A percentile compares a stretch with the other conserved stretches of the same genome.
Evolutionary conservation across 202 grass and related monocot species (phyloP).

Genomic region (Setaria viridis): DNA sequence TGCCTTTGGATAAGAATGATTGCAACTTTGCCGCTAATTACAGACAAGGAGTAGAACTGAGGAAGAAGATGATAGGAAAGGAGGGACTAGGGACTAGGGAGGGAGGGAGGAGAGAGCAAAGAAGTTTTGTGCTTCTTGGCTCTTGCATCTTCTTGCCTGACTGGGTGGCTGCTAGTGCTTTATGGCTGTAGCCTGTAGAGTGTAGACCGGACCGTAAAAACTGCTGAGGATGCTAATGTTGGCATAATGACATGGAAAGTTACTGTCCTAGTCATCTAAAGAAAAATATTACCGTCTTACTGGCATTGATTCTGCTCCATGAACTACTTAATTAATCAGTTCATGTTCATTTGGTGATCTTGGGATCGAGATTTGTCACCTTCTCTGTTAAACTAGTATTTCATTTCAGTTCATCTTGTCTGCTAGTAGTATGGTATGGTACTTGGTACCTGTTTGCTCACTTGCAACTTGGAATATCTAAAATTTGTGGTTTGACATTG

Average conservation of each 20-base stretch:
- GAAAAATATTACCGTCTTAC: background rate
- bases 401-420: conserved; percentile 22
- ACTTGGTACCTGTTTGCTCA: background rate
- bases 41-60: background rate
- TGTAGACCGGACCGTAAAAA: background rate
- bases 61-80: background rate
- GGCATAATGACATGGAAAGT: conserved; percentile 26
- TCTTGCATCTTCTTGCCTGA: background rate
- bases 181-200: background rate
- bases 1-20: conserved; percentile 41
- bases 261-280: background rate
- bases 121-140: background rate
- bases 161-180: background rate
- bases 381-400: conserved; percentile 30
- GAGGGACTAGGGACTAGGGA: background rate
- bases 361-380: conserved; percentile 9
- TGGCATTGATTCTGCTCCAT: background rate
- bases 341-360: background rate
- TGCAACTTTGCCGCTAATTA: conserved; percentile 11
- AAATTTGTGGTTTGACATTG: conserved; percentile 43
- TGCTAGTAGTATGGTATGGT: background rate
- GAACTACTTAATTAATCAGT: background rate
- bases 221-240: background rate
- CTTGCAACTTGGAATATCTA: conserved; percentile 40
- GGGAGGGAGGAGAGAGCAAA: background rate